phyloP scores from a whole-genome alignment of 2,329 filamentous ascomycete species.

The Exophiala xenobiotica region DNA sequence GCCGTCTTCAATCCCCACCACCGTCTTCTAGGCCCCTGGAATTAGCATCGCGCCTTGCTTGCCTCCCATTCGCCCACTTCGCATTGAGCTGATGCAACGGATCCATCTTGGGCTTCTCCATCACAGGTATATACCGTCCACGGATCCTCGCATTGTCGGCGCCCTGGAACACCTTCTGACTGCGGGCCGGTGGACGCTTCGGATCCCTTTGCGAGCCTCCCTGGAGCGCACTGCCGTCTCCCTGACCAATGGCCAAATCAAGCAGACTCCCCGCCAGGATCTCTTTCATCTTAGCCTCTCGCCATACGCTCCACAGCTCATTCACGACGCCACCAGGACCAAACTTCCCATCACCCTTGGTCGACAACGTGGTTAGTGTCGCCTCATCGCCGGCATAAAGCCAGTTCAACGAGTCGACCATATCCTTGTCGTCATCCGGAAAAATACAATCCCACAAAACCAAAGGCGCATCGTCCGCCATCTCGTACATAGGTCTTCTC shows the following conservation, averaged over 20 bases:
- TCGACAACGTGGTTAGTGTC: conserved; percentile 37
- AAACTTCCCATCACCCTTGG: conserved; percentile 59
- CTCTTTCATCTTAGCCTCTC: conserved; percentile 84
- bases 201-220: conserved; percentile 23
- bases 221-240: conserved; percentile 36
- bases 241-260: conserved; percentile 55
- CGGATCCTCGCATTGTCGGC: conserved; percentile 54
- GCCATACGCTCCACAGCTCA: conserved; percentile 79
- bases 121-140: conserved; percentile 58
- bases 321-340: conserved; percentile 68
- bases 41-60: conserved; percentile 40
- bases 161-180: conserved; percentile 59
- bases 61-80: conserved; percentile 55
- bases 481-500: conserved; percentile 78
- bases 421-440: conserved; percentile 53
- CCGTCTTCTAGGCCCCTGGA: no score
- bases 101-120: conserved; percentile 58
- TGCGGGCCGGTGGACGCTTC: conserved; percentile 36
- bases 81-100: conserved; percentile 62
- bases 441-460: conserved; percentile 97
- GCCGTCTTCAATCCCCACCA: no score
- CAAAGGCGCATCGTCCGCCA: conserved; percentile 85
- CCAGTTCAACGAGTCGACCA: conserved; percentile 70
- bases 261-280: conserved; percentile 74
- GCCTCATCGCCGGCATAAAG: conserved; percentile 70